Evolutionary conservation across 176 grass and related monocot species (phyloP), one percentile per base, ranked within the genome.

Genomic region (Cenchrus fungigraminus): DNA sequence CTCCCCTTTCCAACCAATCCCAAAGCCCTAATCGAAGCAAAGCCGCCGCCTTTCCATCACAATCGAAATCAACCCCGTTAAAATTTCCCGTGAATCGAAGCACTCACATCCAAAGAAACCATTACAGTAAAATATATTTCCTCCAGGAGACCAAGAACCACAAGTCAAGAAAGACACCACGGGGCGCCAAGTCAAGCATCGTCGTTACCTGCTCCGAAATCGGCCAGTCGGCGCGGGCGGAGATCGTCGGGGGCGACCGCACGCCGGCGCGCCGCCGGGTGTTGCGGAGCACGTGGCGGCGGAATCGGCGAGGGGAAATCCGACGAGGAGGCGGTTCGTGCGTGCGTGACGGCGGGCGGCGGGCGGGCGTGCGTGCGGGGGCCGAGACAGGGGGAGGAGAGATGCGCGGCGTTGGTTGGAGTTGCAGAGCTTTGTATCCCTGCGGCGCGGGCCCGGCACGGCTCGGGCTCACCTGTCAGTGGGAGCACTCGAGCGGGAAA

Each of bases 21-120:
- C 79, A 5, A 73, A 56, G 53, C 77, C 77, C 82, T 40, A 82
- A 82, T 71, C 72, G 6, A 57, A 12, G 14, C n/a, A 86, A 77
- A 45, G 15, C 47, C 45, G 6, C 77, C 16, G 3, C 62, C 58
- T 65, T 43, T 20, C 63, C 53, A 5, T 11, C 37, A 19, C 53
- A 6, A 51, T 5, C 37, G 6, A 12, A 47, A 53, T 25, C 74
- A 3, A n/a, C 0, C 12, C 40, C 12, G 19, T 44, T 19, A 11
- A 17, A 52, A 8, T 73, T 14, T 0, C 1, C 82, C 19, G 17
- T 14, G 7, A 68, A 79, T 8, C 8, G 10, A 40, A 51, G 8
- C 59, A 40, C 20, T 37, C 59, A 9, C 34, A 17, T 42, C 79
- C 6, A 44, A 45, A 61, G 3, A 1, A 50, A 46, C 2, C 13